phyloP scores from a whole-genome alignment of 2,329 filamentous ascomycete species.

The Sporothrix phasma region DNA sequence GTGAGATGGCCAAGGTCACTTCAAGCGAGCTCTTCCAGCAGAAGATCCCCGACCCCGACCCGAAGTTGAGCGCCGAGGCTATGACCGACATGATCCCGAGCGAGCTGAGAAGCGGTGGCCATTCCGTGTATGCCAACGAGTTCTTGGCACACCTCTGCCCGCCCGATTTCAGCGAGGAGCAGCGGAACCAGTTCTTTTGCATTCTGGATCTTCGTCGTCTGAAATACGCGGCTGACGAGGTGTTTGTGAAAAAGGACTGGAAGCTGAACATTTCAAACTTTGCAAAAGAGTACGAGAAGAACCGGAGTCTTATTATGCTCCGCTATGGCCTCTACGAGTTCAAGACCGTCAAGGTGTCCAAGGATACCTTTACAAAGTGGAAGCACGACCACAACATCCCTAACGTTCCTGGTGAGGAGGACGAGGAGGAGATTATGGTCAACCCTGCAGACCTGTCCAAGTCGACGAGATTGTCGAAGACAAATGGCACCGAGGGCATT shows the following conservation, averaged over 20 bases:
- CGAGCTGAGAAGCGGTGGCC: conserved; percentile 37
- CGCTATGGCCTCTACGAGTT: conserved; percentile 54
- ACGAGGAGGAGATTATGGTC: conserved; percentile 1
- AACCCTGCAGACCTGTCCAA: conserved; percentile 14
- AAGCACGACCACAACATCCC: conserved; percentile 46
- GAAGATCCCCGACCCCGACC: conserved; percentile 49
- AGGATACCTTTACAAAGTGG: conserved; percentile 49
- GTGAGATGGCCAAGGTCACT: conserved; percentile 39
- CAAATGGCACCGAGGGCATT: conserved; percentile 28
- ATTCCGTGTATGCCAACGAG: conserved; percentile 51
- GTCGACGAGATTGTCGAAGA: conserved; percentile 22
- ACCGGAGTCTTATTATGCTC: conserved; percentile 49
- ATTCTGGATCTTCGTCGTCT: conserved; percentile 51
- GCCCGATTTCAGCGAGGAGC: conserved; percentile 46
- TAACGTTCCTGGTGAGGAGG: conserved; percentile 37
- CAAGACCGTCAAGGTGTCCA: conserved; percentile 50
- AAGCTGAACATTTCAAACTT: conserved; percentile 53
- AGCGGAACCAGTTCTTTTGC: conserved; percentile 53
- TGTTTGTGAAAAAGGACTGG: conserved; percentile 52
- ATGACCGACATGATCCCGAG: conserved; percentile 44
- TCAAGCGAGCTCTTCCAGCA: conserved; percentile 46
- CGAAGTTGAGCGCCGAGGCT: conserved; percentile 45
- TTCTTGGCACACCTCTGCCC: conserved; percentile 49
- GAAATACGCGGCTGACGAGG: conserved; percentile 52
- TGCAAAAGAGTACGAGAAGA: conserved; percentile 56